phyloP scores from a whole-genome alignment of 192 early-diverging fungal species.

The Coemansia sp. region DNA sequence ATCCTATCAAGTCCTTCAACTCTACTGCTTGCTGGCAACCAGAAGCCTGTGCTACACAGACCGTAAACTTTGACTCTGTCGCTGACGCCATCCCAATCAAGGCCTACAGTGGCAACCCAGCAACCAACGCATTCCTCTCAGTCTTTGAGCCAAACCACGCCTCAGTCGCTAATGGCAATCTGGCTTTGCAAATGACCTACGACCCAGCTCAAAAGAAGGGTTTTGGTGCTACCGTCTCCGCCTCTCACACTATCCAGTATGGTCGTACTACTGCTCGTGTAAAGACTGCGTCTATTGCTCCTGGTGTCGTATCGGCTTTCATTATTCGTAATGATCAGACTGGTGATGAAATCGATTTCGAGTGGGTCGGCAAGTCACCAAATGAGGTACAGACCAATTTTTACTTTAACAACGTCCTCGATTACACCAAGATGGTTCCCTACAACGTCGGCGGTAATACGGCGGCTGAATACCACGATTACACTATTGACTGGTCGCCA shows the following conservation, averaged over 20 bases:
- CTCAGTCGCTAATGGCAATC: constrained; percentile 18
- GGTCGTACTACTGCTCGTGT: constrained; percentile 64
- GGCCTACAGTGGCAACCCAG: constrained; percentile 33
- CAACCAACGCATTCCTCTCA: constrained; percentile 55
- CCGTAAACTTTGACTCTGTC: constrained; percentile 40
- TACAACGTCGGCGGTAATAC: constrained; percentile 47
- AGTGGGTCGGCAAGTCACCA: constrained; percentile 65
- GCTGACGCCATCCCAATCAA: constrained; percentile 32
- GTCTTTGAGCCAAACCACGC: constrained; percentile 51
- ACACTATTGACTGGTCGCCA: constrained; percentile 66
- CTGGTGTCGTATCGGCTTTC: constrained; percentile 64
- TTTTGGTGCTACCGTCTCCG: constrained; percentile 60
- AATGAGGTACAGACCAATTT: constrained; percentile 68
- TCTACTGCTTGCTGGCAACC: constrained; percentile 50
- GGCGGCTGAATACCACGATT: constrained; percentile 59
- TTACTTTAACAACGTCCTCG: constrained; percentile 60
- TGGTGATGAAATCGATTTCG: constrained; percentile 73
- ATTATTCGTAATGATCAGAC: constrained; percentile 57
- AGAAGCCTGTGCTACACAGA: constrained; percentile 38
- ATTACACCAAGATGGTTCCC: constrained; percentile 59
- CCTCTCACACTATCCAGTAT: constrained; percentile 59
- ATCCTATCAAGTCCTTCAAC: constrained; percentile 49
- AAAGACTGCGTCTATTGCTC: constrained; percentile 58
- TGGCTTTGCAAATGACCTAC: constrained; percentile 45
- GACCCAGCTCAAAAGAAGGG: constrained; percentile 58